Evolutionary conservation across 1,139 yeast genomes (phyloP).

Genomic region (Magnusiomyces fungicola): DNA sequence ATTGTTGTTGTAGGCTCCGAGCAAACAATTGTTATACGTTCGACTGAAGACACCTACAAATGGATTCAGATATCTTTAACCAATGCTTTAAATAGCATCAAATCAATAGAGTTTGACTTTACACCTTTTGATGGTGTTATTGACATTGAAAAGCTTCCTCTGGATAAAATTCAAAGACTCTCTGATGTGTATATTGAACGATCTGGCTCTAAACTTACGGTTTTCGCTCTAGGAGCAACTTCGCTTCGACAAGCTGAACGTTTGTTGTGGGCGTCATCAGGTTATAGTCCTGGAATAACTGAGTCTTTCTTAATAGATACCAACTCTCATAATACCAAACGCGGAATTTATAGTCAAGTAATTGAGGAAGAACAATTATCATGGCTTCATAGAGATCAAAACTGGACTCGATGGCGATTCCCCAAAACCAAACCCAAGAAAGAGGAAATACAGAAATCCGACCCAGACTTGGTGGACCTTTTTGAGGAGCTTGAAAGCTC

Average conservation of each 20-base stretch:
- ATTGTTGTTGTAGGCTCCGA: slow-evolving; percentile 39
- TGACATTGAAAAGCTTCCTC: slow-evolving; percentile 19
- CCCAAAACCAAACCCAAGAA: slow-evolving; percentile 8
- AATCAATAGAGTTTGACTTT: slow-evolving; percentile 21
- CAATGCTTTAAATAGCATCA: slow-evolving; percentile 21
- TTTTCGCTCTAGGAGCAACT: slow-evolving; percentile 21
- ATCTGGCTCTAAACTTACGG: slow-evolving; percentile 18
- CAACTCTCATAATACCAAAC: slow-evolving; percentile 12
- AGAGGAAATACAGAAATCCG: neutral
- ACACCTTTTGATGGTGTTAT: slow-evolving; percentile 17
- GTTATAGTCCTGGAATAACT: slow-evolving; percentile 18
- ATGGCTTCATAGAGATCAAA: slow-evolving; percentile 27
- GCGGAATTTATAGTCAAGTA: slow-evolving; percentile 18
- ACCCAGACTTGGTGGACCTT: slow-evolving; percentile 8
- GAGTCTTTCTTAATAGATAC: slow-evolving; percentile 21
- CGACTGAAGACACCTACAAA: slow-evolving; percentile 30
- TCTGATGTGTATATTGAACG: slow-evolving; percentile 28
- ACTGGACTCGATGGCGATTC: slow-evolving; percentile 28
- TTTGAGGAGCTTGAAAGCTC: slow-evolving; percentile 1
- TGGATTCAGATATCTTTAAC: slow-evolving; percentile 33
- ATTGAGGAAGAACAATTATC: slow-evolving; percentile 29
- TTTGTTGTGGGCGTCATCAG: slow-evolving; percentile 22
- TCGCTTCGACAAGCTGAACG: slow-evolving; percentile 25
- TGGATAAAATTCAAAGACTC: slow-evolving; percentile 26
- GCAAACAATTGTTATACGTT: slow-evolving; percentile 33